A percentile compares a stretch with the other conserved stretches of the same genome.
These are phyloP conservation scores for Suillus lakei DNA, from an alignment of 768 basidiomycete genomes.

Conservation along the genomic window DNA sequence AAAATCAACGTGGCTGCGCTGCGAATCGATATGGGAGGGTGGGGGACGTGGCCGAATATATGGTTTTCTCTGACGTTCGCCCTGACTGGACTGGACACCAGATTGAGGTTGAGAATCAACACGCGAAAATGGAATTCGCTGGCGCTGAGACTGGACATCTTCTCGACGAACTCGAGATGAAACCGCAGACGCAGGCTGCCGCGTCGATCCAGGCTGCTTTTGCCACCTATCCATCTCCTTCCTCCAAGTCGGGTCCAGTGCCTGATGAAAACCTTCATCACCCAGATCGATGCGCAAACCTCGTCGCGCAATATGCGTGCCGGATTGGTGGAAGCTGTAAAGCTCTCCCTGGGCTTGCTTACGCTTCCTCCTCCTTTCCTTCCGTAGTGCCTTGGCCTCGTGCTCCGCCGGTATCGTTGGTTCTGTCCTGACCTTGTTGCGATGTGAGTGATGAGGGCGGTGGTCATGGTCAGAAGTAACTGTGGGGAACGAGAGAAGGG, in stretches of 20 bases:
- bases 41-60: not conserved
- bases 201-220: constrained; percentile 20
- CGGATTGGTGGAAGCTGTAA: constrained; percentile 43
- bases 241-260: constrained; percentile 45
- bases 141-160: constrained; percentile 20
- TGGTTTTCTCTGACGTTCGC: not conserved
- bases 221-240: constrained; percentile 39
- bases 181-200: constrained; percentile 12
- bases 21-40: not conserved
- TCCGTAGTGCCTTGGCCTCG: constrained; percentile 1
- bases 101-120: constrained; percentile 19
- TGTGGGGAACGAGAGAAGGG: constrained; percentile 40
- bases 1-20: not conserved
- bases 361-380: constrained; percentile 22
- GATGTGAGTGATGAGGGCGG: constrained; percentile 13
- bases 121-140: constrained; percentile 12
- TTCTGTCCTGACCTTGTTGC: constrained; percentile 12
- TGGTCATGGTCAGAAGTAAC: constrained; percentile 15
- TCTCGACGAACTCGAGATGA: constrained; percentile 12
- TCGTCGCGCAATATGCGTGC: constrained; percentile 39
- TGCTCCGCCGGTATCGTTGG: constrained; percentile 14
- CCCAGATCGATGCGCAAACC: constrained; percentile 49
- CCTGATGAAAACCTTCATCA: constrained; percentile 47
- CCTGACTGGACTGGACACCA: not conserved
- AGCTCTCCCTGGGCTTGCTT: constrained; percentile 36